phyloP scores from a whole-genome alignment of 2,329 filamentous ascomycete species.

The Fusarium nanum region DNA sequence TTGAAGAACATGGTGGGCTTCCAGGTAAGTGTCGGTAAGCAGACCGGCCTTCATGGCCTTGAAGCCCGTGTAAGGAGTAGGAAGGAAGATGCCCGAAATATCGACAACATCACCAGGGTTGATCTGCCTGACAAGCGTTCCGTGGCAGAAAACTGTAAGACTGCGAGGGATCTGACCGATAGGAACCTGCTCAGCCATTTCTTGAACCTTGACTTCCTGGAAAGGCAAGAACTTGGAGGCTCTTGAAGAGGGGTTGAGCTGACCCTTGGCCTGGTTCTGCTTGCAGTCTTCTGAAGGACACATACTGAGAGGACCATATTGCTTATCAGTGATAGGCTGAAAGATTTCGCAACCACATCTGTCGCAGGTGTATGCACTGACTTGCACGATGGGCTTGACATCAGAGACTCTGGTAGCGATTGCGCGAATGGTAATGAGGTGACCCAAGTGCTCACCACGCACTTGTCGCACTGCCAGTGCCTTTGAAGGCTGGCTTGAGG shows the following conservation, averaged over 20 bases:
- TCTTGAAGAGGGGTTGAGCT: slow-evolving; percentile 92
- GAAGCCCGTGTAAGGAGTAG: slow-evolving; percentile 98
- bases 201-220: slow-evolving; percentile 98
- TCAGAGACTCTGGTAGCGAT: slow-evolving; percentile 97
- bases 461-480: slow-evolving; percentile 92
- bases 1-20: slow-evolving; percentile 92
- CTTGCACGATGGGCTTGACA: slow-evolving; percentile 96
- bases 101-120: slow-evolving; percentile 96
- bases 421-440: slow-evolving; percentile 92
- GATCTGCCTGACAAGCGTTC: slow-evolving; percentile 84
- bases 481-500: slow-evolving; percentile 71
- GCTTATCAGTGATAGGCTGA: slow-evolving; percentile 91
- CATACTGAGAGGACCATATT: slow-evolving; percentile 86
- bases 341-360: slow-evolving; percentile 97
- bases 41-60: slow-evolving; percentile 95
- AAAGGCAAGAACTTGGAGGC: slow-evolving; percentile 98
- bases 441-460: slow-evolving; percentile 89
- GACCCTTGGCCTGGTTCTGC: slow-evolving; percentile 90
- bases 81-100: slow-evolving; percentile 93
- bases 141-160: slow-evolving; percentile 89
- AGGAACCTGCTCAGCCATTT: slow-evolving; percentile 98
- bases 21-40: slow-evolving; percentile 96
- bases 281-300: slow-evolving; percentile 93
- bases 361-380: slow-evolving; percentile 98
- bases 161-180: slow-evolving; percentile 97